Evolutionary conservation across 768 basidiomycete genomes (phyloP).

Genomic region (Infundibulicybe gibba): DNA sequence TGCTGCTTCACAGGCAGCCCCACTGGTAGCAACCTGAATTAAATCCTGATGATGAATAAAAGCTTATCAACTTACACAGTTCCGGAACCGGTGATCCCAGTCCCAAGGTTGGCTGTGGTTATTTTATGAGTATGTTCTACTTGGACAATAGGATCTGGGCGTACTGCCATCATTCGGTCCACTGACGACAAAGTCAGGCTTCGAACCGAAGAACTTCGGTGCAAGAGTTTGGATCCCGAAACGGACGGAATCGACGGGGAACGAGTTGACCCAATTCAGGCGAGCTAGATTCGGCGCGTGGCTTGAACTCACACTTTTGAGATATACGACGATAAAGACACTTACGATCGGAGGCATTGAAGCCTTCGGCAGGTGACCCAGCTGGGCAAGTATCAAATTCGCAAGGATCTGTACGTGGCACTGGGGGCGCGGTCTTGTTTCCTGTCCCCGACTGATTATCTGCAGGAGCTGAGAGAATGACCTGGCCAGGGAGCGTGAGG

Average conservation of each 20-base stretch:
- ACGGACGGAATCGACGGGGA: conserved; percentile 23
- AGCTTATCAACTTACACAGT: no score
- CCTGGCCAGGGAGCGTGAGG: conserved; percentile 17
- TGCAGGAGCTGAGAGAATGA: conserved; percentile 43
- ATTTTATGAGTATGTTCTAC: neutral
- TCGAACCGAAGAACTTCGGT: conserved; percentile 32
- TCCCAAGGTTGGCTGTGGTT: neutral
- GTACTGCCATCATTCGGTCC: conserved; percentile 44
- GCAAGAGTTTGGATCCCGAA: conserved; percentile 44
- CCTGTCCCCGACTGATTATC: conserved; percentile 44
- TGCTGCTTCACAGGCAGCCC: no score
- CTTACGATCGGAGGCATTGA: conserved; percentile 33
- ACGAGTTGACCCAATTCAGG: neutral
- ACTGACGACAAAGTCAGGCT: conserved; percentile 41
- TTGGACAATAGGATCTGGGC: conserved; percentile 4
- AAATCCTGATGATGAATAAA: no score
- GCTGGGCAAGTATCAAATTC: conserved; percentile 43
- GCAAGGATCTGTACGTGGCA: conserved; percentile 29
- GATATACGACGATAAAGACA: conserved; percentile 6
- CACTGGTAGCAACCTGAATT: no score
- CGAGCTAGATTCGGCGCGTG: no score
- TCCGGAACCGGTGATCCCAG: neutral
- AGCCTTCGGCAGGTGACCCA: conserved; percentile 39
- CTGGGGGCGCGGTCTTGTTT: conserved; percentile 32
- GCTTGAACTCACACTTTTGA: no score